These are phyloP conservation scores for Candida ulmi DNA, from an alignment of 805 yeast species.

Conservation along the genomic window DNA sequence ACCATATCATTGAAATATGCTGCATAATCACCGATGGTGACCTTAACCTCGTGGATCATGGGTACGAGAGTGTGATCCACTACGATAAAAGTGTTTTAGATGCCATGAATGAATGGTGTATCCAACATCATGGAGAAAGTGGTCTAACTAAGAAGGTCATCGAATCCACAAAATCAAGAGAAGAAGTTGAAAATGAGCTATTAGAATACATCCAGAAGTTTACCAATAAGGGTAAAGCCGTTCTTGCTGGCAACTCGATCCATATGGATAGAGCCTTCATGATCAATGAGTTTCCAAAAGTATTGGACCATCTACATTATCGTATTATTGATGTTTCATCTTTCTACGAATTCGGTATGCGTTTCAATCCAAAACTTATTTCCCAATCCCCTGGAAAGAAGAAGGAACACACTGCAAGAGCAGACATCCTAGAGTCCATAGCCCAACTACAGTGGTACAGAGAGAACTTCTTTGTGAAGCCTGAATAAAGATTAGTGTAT, in stretches of 20 bases:
- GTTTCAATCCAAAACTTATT: slow-evolving; percentile 69
- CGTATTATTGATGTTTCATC: slow-evolving; percentile 89
- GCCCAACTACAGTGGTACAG: slow-evolving; percentile 74
- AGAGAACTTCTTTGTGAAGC: slow-evolving; percentile 48
- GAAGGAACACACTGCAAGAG: slow-evolving; percentile 77
- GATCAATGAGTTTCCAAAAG: slow-evolving; percentile 75
- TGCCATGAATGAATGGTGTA: slow-evolving; percentile 86
- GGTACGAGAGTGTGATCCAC: slow-evolving; percentile 80
- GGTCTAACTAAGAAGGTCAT: slow-evolving; percentile 77
- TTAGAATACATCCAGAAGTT: slow-evolving; percentile 52
- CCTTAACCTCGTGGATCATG: slow-evolving; percentile 65
- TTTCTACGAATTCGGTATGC: slow-evolving; percentile 68
- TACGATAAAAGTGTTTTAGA: slow-evolving; percentile 57
- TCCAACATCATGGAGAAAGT: slow-evolving; percentile 62
- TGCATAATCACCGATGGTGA: slow-evolving; percentile 85
- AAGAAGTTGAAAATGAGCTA: slow-evolving; percentile 61
- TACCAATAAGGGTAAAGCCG: slow-evolving; percentile 52
- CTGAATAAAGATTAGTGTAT: too few relatives aligned
- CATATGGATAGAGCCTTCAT: slow-evolving; percentile 89
- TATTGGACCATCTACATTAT: slow-evolving; percentile 49
- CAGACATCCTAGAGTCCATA: slow-evolving; percentile 87
- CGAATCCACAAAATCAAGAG: slow-evolving; percentile 44
- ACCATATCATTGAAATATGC: slow-evolving; percentile 86
- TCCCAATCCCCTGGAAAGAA: slow-evolving; percentile 55
- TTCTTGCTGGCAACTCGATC: slow-evolving; percentile 87